Evolutionary conservation across 495 filamentous ascomycete genomes (phyloP).

Genomic region (Astrothelium subdiscretum): DNA sequence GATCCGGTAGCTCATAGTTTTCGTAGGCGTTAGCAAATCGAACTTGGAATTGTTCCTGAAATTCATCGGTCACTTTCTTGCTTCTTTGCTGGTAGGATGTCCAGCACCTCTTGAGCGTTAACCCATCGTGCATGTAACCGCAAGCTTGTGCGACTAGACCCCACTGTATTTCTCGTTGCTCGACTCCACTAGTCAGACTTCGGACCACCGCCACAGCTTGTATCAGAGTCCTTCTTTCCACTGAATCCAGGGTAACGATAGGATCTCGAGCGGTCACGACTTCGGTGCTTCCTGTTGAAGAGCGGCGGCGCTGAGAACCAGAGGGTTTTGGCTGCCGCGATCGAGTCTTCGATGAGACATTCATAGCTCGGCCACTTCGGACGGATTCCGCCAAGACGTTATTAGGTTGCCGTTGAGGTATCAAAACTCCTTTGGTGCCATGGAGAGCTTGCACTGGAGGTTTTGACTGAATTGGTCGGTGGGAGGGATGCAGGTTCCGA

Average conservation of each 20-base stretch:
- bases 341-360: background rate
- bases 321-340: too few relatives aligned
- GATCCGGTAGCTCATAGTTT: conserved; percentile 48
- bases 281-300: background rate
- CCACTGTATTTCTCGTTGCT: conserved; percentile 57
- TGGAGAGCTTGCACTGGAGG: background rate
- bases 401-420: background rate
- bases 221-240: conserved; percentile 23
- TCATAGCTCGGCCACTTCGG: background rate
- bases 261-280: background rate
- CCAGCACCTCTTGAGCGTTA: conserved; percentile 40
- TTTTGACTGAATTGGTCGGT: background rate
- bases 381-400: background rate
- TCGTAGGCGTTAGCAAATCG: conserved; percentile 67
- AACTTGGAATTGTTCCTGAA: conserved; percentile 68
- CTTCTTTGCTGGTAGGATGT: conserved; percentile 44
- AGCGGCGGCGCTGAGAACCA: background rate
- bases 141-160: conserved; percentile 40
- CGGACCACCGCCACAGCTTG: conserved; percentile 63
- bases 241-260: background rate
- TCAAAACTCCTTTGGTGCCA: background rate
- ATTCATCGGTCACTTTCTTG: conserved; percentile 48
- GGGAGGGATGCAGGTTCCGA: background rate
- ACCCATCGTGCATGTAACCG: conserved; percentile 11
- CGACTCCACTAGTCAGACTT: conserved; percentile 60